Base-by-base conservation (phyloP, 129 eudicot genomes). In the Rutidosis leptorrhynchoides region DNA sequence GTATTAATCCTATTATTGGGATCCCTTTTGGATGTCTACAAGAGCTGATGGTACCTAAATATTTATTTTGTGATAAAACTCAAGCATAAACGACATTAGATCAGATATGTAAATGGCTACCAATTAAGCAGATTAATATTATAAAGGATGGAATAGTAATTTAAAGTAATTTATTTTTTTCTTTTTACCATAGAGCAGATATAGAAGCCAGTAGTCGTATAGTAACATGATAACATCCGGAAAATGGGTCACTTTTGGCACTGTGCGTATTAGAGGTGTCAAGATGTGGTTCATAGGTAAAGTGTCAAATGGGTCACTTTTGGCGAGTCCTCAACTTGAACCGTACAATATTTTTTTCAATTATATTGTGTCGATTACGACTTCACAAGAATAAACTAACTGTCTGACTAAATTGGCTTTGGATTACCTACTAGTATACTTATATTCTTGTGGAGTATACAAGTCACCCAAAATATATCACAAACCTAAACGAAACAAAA, bases 221-320 rank as follows among this genome's bases (percentile, higher is more conserved):
- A 94, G 79, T 80, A 89, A 74, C 84, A 85, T 46, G 99, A 94
- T 58, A 94, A 76, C 99, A 94, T 94, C 71, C 99, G 87, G 93
- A 94, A 94, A 80, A 94, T 89, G 73, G 23, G 24, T 56, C 48
- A 17, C 7, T 33, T 65, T 26, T 33, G 58, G 23, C n/a, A 48
- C 58, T 21, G 40, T 12, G 56, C 25, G 30, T 40, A 40, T 40
- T 40, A 11, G 4, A 37, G 45, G 45, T 37, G 45, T 37, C 45
- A 11, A 37, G 45, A 37, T 37, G n/a, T 40, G 46, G 46, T 5
- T 40, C 16, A 0, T 15, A 40, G 45, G 46, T 40, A 40, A 12
- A 16, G 46, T 12, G n/a, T 40, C 46, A 40, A 40, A 40, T 10
- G n/a, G 16, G 46, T 40, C 46, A 40, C 3, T 12, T 40, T 11